Percentiles rank a stretch among this genome's conserved stretches.
phyloP scores from a whole-genome alignment of 805 yeast genomes.

The Schwanniomyces polymorphus region DNA sequence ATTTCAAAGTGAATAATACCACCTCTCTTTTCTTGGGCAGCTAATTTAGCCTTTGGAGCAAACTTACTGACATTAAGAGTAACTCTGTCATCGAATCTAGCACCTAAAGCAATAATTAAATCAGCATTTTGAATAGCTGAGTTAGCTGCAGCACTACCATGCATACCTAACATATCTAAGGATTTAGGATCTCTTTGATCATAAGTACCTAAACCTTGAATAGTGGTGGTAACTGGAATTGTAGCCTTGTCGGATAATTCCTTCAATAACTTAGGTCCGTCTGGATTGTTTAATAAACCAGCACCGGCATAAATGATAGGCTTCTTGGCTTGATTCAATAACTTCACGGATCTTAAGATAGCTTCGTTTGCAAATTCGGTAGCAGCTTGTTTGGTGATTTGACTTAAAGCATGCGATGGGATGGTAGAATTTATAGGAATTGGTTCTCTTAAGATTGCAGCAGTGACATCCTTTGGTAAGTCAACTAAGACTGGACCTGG shows the following conservation, averaged over 20 bases:
- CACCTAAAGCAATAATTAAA: conserved; percentile 90
- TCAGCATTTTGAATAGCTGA: conserved; percentile 93
- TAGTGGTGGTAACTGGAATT: conserved; percentile 94
- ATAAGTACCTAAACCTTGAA: conserved; percentile 92
- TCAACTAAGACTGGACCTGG: conserved; percentile 99
- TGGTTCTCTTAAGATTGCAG: conserved; percentile 80
- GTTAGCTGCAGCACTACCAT: conserved; percentile 94
- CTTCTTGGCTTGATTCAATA: conserved; percentile 79
- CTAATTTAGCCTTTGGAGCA: conserved; percentile 91
- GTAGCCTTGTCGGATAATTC: conserved; percentile 87
- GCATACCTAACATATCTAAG: conserved; percentile 97
- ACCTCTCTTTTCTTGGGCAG: conserved; percentile 86
- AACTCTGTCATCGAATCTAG: conserved; percentile 98
- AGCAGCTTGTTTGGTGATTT: conserved; percentile 67
- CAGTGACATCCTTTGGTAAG: conserved; percentile 97
- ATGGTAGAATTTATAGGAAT: conserved; percentile 80
- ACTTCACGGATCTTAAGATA: conserved; percentile 71
- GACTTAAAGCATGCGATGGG: conserved; percentile 70
- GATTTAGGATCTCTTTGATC: conserved; percentile 91
- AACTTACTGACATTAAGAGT: conserved; percentile 82
- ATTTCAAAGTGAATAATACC: conserved; percentile 97
- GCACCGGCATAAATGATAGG: conserved; percentile 92
- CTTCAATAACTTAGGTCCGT: conserved; percentile 76
- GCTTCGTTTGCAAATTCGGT: conserved; percentile 75
- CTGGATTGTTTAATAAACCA: conserved; percentile 77